Conservation (phyloP, 2,329 filamentous ascomycete species). For the Diatrype stigma region DNA sequence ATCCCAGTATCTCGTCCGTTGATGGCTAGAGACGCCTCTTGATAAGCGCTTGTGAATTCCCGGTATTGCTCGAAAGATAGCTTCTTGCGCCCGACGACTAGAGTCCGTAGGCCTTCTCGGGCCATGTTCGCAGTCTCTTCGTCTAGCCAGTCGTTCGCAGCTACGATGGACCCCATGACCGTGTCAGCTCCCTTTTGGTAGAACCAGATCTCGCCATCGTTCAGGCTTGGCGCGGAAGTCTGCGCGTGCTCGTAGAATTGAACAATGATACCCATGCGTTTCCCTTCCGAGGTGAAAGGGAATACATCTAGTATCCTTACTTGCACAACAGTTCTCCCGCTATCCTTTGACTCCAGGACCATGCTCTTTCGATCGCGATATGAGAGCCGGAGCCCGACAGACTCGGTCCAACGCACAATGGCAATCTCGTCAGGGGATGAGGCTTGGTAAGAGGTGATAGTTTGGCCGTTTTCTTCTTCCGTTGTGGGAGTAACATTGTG, state of each 20-base stretch:
- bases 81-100: constrained; percentile 90
- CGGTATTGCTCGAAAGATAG: constrained; percentile 75
- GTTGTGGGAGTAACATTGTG: constrained; percentile 94
- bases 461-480: constrained; percentile 75
- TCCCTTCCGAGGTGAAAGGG: constrained; percentile 95
- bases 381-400: constrained; percentile 77
- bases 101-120: constrained; percentile 85
- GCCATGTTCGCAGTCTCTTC: constrained; percentile 99
- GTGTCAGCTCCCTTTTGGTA: constrained; percentile 98
- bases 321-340: constrained; percentile 69
- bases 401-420: constrained; percentile 93
- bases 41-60: constrained; percentile 71
- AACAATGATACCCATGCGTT: constrained; percentile 96
- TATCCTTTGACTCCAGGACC: constrained; percentile 71
- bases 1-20: constrained; percentile 77
- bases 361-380: constrained; percentile 87
- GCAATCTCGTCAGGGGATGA: constrained; percentile 98
- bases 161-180: constrained; percentile 94
- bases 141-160: constrained; percentile 95
- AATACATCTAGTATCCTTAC: constrained; percentile 92
- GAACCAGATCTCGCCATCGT: constrained; percentile 86
- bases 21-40: constrained; percentile 76
- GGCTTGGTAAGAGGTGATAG: constrained; percentile 84
- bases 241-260: constrained; percentile 66
- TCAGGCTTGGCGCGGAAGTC: constrained; percentile 42